Evolutionary conservation across 2,329 filamentous ascomycete species (phyloP), one percentile per base, ranked within the genome.

Genomic region (Hypoxylon sp.): DNA sequence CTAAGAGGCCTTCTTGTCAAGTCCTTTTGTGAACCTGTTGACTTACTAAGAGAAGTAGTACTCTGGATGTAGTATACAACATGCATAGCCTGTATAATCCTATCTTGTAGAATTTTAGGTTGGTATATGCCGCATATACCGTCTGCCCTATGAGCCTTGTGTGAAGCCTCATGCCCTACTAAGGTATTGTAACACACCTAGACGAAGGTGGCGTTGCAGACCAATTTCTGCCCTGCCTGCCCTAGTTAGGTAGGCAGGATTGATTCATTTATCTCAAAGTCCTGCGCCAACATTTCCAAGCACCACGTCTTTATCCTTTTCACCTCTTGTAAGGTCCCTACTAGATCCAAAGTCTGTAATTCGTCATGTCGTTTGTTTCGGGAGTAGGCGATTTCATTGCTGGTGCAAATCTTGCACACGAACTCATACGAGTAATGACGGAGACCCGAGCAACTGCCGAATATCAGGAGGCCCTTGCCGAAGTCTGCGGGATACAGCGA

Each of bases 301-400:
- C 5, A 3, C 38, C 14, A 4, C 13, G n/a, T 3, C 9, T 17
- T 32, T 17, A 3, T 32, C 17, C 13, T n/a, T 17, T 50, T 32
- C 17, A 23, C 14, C 9, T 30, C n/a, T 32, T 19, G 4, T 28
- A 30, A 50, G 14, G 13, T 34, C 34, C 7, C 6, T 14, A 23
- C 17, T 21, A 23, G 19, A 19, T 46, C 6, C 5, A 34, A 10
- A 3, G 32, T 34, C 23, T 23, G 23, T 5, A 23, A 34, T 5
- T 7, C 43, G 13, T 17, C 2, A 62, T 71, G 68, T 68, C 71
- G 14, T 78, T 79, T 60, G 77, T 76, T 6, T 79, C 75, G 68
- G 71, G 72, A 2, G 68, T 75, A 34, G 74, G 75, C 43, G 76
- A 78, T 61, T 71, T 78, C 14, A 69, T 77, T 28, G 70, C 73